Base-by-base conservation (phyloP, 345 rosid species). In the Viola odorata region DNA sequence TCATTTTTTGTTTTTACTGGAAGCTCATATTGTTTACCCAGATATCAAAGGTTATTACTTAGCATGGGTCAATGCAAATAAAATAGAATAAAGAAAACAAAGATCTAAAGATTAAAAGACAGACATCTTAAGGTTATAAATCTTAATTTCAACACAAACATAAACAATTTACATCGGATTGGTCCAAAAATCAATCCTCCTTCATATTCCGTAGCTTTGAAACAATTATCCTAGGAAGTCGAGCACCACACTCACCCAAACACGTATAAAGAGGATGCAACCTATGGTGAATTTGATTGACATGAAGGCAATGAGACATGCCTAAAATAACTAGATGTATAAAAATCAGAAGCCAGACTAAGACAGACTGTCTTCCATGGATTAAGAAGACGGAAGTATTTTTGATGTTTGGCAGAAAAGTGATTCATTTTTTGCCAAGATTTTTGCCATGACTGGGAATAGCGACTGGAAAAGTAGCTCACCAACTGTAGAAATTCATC, bases 401-500 rank as follows among this genome's bases (percentile, higher is more conserved):
- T 23, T 23, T 23, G 32, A 23, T 23, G 32, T 23, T 23, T 23
- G 32, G 32, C 32, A 23, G 32, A 23, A 23, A 23, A 0, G 32
- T 23, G 32, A 23, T 23, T 23, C 32, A 0, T 23, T 23, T 23
- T n/a, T n/a, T n/a, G n/a, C n/a, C n/a, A n/a, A n/a, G n/a, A n/a
- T n/a, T n/a, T 23, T 23, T 23, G 32, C 32, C 2, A 23, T 23
- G 1, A 23, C 32, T 23, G 32, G 32, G 32, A 23, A 23, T 23
- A 23, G 32, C 32, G 32, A 23, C 32, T 23, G 54, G 60, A 41
- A 51, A 65, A 13, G 51, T 42, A 14, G 49, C 78, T 37, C 74
- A 88, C 99, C 76, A 91, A 76, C 66, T 77, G 71, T 81, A 95
- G 68, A 76, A 95, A 91, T 17, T 85, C 88, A 16, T 88, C 85